Evolutionary conservation across 1,284 basidiomycete genomes (phyloP), one percentile per base, ranked within the genome.

Genomic region (Cryptococcus sp.): DNA sequence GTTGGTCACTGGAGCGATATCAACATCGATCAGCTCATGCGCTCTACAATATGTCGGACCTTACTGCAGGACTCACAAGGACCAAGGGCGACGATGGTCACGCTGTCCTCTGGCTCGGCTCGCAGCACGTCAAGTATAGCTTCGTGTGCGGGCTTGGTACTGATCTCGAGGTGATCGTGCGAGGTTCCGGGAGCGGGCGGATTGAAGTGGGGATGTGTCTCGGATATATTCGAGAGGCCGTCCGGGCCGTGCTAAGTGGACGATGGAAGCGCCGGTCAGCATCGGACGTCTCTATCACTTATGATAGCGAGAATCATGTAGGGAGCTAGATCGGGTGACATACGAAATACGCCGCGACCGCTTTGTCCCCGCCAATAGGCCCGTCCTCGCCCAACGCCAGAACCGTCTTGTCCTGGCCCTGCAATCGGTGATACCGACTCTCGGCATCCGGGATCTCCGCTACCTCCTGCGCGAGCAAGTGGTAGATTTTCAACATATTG

Each of bases 71-170:
- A 76, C 79, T 62, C 50, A 81, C 80, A 79, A 5, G 94, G 94
- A 0, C 94, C 95, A 1, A 97, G 82, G 5, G 86, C 88, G 56
- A 97, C 83, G 65, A 96, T 92, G 1, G 89, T 89, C 25, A 98
- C 83, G 10, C 83, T 88, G 52, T 84, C 80, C 19, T 84, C 77
- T 1, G 87, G 85, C 57, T 85, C 80, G 2, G 81, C 76, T 30
- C 80, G 77, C 7, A 98, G 81, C 20, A 92, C 77, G 17, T 88
- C 84, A 0, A 92, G 79, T 8, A 86, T 85, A 16, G 89, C 84
- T 47, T 91, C 85, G 38, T 83, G 80, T 0, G 85, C 86, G 23
- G 84, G 78, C 56, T 78, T 80, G 27, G 80, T 71, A 2, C 83
- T 82, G 10, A 85, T 67, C 13, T 82, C 69, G 22, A 91, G 81